These are phyloP conservation scores for Populus tremula DNA, from an alignment of 345 rosid genomes.

Conservation along the genomic window DNA sequence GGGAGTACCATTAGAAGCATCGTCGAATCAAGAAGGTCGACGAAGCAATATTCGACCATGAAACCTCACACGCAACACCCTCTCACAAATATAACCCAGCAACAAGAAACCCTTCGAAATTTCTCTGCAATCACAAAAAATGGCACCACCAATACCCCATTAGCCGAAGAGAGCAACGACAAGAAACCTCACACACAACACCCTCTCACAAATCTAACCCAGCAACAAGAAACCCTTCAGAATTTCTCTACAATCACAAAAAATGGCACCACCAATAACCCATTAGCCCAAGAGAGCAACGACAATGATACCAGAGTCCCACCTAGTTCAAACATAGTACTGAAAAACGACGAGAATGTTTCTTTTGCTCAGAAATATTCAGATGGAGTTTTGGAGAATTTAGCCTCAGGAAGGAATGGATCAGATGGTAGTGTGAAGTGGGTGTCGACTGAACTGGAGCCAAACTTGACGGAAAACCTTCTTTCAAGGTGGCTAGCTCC, in stretches of 20 bases:
- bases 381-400: constrained; percentile 8
- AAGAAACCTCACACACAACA: neutral
- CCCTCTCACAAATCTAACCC: constrained; percentile 13
- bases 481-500: constrained; percentile 61
- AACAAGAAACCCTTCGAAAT: constrained; percentile 11
- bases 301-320: neutral
- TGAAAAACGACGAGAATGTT: neutral
- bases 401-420: neutral
- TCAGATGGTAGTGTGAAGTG: constrained; percentile 30
- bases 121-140: neutral
- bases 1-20: constrained; percentile 52
- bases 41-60: constrained; percentile 24
- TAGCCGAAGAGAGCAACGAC: neutral
- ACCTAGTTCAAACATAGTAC: neutral
- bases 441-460: constrained; percentile 50
- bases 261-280: neutral
- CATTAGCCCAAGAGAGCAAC: neutral
- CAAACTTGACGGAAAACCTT: constrained; percentile 49
- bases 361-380: constrained; percentile 13
- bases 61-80: neutral
- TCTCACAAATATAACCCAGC: constrained; percentile 12
- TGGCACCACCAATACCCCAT: neutral
- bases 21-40: constrained; percentile 56
- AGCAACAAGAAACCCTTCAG: constrained; percentile 7
- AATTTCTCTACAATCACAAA: neutral